Percentiles rank a stretch among this genome's conserved stretches.
These are phyloP conservation scores for Rhizopogon salebrosus DNA, from an alignment of 768 basidiomycete genomes.

Conservation along the genomic window DNA sequence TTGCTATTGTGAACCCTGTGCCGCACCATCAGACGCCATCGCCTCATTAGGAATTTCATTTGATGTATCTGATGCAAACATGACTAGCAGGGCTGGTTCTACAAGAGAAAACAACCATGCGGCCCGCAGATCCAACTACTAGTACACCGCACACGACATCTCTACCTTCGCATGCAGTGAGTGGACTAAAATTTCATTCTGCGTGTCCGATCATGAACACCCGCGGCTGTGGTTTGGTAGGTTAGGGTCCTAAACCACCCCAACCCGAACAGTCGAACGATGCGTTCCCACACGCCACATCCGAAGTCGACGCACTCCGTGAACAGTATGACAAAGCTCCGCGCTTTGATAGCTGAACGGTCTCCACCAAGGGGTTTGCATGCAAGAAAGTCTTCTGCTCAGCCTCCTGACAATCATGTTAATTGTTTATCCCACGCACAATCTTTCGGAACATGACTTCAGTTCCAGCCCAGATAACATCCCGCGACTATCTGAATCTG, in stretches of 20 bases:
- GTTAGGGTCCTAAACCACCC: conserved; percentile 6
- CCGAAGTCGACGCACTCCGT: conserved; percentile 22
- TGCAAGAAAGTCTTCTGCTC: not conserved
- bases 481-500: conserved; percentile 14
- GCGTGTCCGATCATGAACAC: not conserved
- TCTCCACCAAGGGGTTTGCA: not conserved
- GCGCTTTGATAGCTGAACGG: conserved; percentile 11
- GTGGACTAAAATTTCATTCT: not conserved
- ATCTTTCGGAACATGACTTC: not conserved
- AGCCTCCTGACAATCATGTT: not conserved
- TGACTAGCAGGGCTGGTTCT: not conserved
- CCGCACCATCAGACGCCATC: not conserved
- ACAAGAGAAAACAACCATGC: not conserved
- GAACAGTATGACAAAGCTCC: conserved; percentile 22
- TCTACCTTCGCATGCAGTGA: not conserved
- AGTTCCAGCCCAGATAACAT: conserved; percentile 7
- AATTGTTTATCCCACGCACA: not conserved
- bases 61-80: not conserved
- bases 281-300: conserved; percentile 16
- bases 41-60: not conserved
- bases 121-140: not conserved
- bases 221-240: not conserved
- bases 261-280: conserved; percentile 21
- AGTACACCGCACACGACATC: not conserved
- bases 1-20: no score